phyloP scores from a whole-genome alignment of 352 stramenopile genomes.

The Phytophthora megakarya region DNA sequence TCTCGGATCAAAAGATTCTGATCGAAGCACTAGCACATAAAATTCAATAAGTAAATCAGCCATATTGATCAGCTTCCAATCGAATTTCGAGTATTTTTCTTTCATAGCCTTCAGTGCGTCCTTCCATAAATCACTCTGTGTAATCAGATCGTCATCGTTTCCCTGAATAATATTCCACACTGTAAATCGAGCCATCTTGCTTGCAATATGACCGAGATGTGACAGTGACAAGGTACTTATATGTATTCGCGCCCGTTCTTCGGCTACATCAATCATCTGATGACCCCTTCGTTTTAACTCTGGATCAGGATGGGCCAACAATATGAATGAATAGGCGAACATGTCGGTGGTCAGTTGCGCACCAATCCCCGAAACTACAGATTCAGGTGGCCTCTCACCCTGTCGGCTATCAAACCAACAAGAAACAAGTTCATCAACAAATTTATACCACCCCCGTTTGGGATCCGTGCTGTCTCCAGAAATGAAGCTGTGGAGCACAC shows the following conservation, averaged over 20 bases:
- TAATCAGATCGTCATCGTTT: conserved; percentile 25
- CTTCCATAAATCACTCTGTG: conserved; percentile 43
- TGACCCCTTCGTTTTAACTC: conserved; percentile 43
- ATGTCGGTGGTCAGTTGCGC: conserved; percentile 75
- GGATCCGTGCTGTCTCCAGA: conserved; percentile 5
- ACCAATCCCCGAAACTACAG: conserved; percentile 29
- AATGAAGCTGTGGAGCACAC: conserved; percentile 52
- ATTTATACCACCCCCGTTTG: conserved; percentile 33
- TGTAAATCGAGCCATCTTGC: conserved; percentile 71
- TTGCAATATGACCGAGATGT: conserved; percentile 63
- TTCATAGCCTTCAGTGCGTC: conserved; percentile 67
- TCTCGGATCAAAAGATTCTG: conserved; percentile 46
- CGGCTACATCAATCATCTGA: conserved; percentile 52
- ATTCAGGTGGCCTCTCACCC: background rate
- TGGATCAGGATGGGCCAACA: conserved; percentile 31
- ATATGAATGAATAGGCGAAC: conserved; percentile 74
- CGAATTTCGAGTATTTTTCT: conserved; percentile 66
- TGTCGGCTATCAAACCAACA: conserved; percentile 9
- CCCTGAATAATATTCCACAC: conserved; percentile 56
- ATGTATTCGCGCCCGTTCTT: conserved; percentile 46
- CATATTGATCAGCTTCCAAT: conserved; percentile 69
- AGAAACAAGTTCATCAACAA: conserved; percentile 42
- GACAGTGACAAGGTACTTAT: conserved; percentile 49
- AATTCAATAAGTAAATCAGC: conserved; percentile 64
- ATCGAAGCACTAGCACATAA: conserved; percentile 57